These are phyloP conservation scores for Nakazawaea populi DNA, from an alignment of 805 yeast genomes.

Conservation along the genomic window DNA sequence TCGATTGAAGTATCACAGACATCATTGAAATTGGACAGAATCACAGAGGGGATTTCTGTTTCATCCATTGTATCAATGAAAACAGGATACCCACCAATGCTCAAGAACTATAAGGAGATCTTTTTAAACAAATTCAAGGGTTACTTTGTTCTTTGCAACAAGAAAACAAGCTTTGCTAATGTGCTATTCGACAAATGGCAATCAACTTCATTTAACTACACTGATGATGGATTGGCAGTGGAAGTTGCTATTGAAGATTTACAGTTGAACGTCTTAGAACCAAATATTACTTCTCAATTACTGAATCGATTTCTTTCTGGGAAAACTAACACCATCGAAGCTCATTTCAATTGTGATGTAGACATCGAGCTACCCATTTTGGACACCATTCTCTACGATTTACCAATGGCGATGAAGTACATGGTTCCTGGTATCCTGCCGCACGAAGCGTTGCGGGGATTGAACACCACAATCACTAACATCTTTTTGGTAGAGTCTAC, in stretches of 20 bases:
- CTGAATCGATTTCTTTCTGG: conserved; percentile 9
- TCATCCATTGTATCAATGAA: not conserved
- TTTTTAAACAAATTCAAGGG: not conserved
- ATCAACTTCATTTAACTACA: conserved; percentile 11
- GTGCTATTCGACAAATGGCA: conserved; percentile 18
- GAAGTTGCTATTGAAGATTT: conserved; percentile 12
- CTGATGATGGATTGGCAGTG: not conserved
- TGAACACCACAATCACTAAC: conserved; percentile 9
- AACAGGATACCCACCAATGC: not conserved
- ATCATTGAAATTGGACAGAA: not conserved
- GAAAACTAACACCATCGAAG: conserved; percentile 4
- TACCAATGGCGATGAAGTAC: not conserved
- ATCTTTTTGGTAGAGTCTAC: conserved; percentile 25
- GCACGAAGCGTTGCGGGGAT: not conserved
- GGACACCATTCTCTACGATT: conserved; percentile 13
- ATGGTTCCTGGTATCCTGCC: not conserved
- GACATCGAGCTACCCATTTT: conserved; percentile 19
- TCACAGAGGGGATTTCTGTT: not conserved
- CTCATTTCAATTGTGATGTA: conserved; percentile 13
- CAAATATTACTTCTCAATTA: conserved; percentile 8
- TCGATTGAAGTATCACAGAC: not conserved
- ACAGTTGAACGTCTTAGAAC: conserved; percentile 16
- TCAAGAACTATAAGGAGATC: not conserved
- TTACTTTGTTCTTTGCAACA: not conserved
- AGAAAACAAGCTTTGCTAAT: conserved; percentile 3